Evolutionary conservation across 441 rosid genomes (phyloP), one percentile per base, ranked within the genome.

Genomic region (Caryocar brasiliense): DNA sequence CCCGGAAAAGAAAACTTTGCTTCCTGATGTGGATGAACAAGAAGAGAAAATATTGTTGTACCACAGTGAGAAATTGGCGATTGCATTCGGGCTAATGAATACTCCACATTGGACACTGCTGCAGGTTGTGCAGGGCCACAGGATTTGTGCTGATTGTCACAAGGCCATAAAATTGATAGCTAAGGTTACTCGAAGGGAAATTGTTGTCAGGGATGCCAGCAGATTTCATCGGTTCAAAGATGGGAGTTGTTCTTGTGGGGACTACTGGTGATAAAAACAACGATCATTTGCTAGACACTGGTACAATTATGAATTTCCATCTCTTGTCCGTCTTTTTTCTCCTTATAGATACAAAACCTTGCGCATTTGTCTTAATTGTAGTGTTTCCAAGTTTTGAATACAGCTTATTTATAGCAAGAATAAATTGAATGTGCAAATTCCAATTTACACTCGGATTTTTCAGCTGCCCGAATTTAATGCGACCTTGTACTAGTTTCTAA

Each of bases 191-290:
- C 56, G 47, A 37, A 62, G 88, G 58, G 80, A 75, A 56, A 82
- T 91, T 8, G 85, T 81, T 4, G 76, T 86, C 38, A 91, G 83
- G 60, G 98, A 86, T 64, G 81, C 75, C n/a, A 76, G 91, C 56
- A 72, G 96, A 65, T 90, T 90, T 41, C 95, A 83, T 61, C 87
- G 76, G 71, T 80, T 86, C 53, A 76, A 66, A 68, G 62, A 79
- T 51, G 95, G 98, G 15, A 56, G 46, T 29, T 90, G 96, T 72
- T 84, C 93, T 61, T 91, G 95, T 57, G 93, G 95, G 56, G 93
- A 78, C 59, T 91, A 91, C 59, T 91, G 98, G 98, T 86, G 78
- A 89, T 29, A n/a, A n/a, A n/a, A n/a, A n/a, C n/a, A n/a, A n/a
- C n/a, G 39, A 9, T 47, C 14, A 13, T 26, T 8, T 18, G 4